These are phyloP conservation scores for Micractinium conductrix DNA, from an alignment of 139 green algal genomes.

Conservation along the genomic window DNA sequence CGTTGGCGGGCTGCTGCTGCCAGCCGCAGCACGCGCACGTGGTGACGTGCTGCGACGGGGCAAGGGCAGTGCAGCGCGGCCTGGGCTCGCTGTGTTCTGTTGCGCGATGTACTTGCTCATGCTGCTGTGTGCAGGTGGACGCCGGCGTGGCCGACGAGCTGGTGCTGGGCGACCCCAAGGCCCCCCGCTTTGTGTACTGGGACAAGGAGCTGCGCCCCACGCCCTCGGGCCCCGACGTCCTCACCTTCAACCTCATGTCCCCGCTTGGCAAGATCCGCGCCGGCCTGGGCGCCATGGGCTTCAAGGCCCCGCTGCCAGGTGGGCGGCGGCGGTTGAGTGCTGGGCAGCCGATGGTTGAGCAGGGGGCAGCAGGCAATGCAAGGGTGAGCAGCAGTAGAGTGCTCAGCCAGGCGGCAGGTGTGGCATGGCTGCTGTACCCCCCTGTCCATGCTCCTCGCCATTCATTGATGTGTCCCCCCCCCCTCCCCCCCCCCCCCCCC, in stretches of 20 bases:
- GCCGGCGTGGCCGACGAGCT: conserved; percentile 85
- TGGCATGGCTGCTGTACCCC: neutral
- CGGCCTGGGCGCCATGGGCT: conserved; percentile 91
- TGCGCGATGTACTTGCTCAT: neutral
- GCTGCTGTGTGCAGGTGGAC: conserved; percentile 70
- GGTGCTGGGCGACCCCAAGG: conserved; percentile 93
- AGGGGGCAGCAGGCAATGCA: neutral
- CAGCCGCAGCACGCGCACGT: no score
- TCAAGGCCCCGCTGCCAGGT: conserved; percentile 77
- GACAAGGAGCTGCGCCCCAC: conserved; percentile 86
- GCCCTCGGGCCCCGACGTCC: conserved; percentile 82
- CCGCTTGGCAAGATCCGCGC: conserved; percentile 94
- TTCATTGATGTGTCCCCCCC: neutral
- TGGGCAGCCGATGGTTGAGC: neutral
- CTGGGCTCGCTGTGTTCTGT: no score
- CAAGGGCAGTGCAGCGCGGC: no score
- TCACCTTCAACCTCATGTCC: conserved; percentile 95
- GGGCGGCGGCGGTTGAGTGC: neutral
- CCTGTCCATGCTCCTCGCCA: neutral
- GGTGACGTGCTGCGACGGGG: no score
- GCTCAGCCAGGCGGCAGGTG: neutral
- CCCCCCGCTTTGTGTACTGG: conserved; percentile 97
- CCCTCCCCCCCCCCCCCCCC: neutral
- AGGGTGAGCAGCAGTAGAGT: neutral
- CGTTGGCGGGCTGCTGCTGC: no score